These are phyloP conservation scores for Tylopilus subfusipes DNA, from an alignment of 768 basidiomycete species.

Conservation along the genomic window DNA sequence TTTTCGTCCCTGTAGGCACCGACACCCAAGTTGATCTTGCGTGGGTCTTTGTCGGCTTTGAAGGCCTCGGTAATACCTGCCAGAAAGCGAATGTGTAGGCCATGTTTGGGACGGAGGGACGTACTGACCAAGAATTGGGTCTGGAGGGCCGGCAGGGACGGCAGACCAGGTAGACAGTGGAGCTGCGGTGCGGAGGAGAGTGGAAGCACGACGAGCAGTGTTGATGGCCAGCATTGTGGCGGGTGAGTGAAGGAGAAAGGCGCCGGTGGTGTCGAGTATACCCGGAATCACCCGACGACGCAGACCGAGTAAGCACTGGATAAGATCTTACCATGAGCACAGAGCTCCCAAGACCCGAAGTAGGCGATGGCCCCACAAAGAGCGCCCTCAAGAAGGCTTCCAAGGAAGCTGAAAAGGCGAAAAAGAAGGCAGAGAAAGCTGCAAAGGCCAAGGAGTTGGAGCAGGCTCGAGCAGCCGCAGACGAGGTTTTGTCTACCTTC, in stretches of 20 bases:
- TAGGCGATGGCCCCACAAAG: constrained; percentile 64
- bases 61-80: constrained; percentile 92
- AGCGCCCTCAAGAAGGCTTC: constrained; percentile 88
- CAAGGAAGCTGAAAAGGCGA: constrained; percentile 87
- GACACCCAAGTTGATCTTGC: constrained; percentile 97
- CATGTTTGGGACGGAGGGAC: neutral
- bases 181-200: constrained; percentile 36
- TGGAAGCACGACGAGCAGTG: constrained; percentile 48
- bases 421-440: constrained; percentile 82
- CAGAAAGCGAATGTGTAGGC: constrained; percentile 6
- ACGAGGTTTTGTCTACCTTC: constrained; percentile 35
- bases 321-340: constrained; percentile 1
- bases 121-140: constrained; percentile 81
- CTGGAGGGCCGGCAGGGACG: constrained; percentile 86
- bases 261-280: neutral
- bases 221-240: constrained; percentile 39
- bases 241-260: neutral
- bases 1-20: constrained; percentile 93
- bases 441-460: constrained; percentile 77
- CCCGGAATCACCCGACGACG: constrained; percentile 18
- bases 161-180: constrained; percentile 73
- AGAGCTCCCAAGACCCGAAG: constrained; percentile 17
- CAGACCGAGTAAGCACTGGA: too few species aligned
- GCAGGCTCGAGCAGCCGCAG: constrained; percentile 62
- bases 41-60: constrained; percentile 88